Base-by-base conservation (phyloP, 345 rosid species). In the Carallia pectinifolia region DNA sequence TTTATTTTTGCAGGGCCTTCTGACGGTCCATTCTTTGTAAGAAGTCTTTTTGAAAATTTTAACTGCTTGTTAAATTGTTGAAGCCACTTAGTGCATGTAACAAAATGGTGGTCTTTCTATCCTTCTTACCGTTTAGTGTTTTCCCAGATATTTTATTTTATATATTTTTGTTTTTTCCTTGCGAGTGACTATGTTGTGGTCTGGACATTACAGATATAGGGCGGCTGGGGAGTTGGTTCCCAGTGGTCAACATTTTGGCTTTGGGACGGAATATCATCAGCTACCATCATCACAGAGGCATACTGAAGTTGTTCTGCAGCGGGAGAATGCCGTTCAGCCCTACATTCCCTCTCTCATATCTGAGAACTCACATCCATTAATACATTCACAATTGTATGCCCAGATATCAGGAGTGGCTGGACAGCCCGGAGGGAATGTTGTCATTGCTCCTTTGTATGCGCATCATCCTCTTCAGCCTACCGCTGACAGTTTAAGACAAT, bases 291-390 rank as follows among this genome's bases (percentile, higher is more conserved):
- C 69, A 64, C 78, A 83, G 58, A 73, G 75, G 29, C 71, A 73
- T 67, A 72, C 65, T 44, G 76, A 68, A 73, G 53, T 65, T 60
- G 71, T 58, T 68, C 71, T 70, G 76, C 82, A 67, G 71, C 76
- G 8, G 59, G 78, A 64, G 48, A 66, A 39, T 60, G 37, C 65
- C 54, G 38, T 72, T 69, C 72, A 47, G 29, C 56, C 68, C 30
- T 73, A 75, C 48, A 48, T 53, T 53, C 73, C 64, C 54, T 53
- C 65, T 55, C 58, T 27, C 50, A 44, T 44, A 15, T 61, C 79
- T 52, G 27, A 75, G 55, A 40, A 64, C 47, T 27, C 66, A 23
- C 39, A 66, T 53, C 53, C 71, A 56, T 8, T 71, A 39, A 74
- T 55, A 61, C 68, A 34, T 5, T 23, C 16, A 16, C 64, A 47